Base-by-base conservation (phyloP, 306 rosid genomes). In the Dalbergia cultrata region DNA sequence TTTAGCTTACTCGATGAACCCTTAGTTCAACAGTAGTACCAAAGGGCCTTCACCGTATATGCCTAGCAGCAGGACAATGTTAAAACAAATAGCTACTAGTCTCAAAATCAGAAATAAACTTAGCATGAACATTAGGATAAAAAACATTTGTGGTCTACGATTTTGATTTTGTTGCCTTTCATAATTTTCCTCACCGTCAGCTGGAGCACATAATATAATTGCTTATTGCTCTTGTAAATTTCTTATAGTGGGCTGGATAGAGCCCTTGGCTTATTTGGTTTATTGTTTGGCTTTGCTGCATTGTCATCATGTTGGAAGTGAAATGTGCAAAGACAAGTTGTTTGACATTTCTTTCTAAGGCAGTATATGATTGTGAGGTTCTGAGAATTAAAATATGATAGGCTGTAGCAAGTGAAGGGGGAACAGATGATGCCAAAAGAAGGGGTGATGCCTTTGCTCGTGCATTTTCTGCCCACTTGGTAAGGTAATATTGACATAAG, bases 371-470 rank as follows among this genome's bases (percentile, higher is more conserved):
- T 72, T 57, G 82, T 82, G 76, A 85, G 65, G 45, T 49, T 74
- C 82, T 17, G 13, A 6, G 43, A 26, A 26, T 62, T 81, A 74
- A 74, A 72, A 44, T 72, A 62, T 92, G 86, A 59, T 77, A 96
- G 99, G 99, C 99, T 26, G 98, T 93, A 75, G 99, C 99, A 76
- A 93, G 99, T 79, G 99, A 96, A 90, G 99, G 98, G 81, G 93
- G 98, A 79, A 93, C 97, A 10, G 98, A 93, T 70, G 98, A 96
- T 87, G 99, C 99, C 65, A 90, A 92, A 88, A 89, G 97, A 92
- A 93, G 98, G 87, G 99, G 97, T 62, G 93, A 92, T 75, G 99
- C 99, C 80, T 96, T 96, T 84, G 97, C 97, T 74, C 94, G 84
- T 70, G 99, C 98, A 44, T 96, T 96, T 86, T 92, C 98, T 80